Evolutionary conservation across 2,329 filamentous ascomycete genomes (phyloP), one percentile per base, ranked within the genome.

Genomic region (Calonectria pseudoturangicola): DNA sequence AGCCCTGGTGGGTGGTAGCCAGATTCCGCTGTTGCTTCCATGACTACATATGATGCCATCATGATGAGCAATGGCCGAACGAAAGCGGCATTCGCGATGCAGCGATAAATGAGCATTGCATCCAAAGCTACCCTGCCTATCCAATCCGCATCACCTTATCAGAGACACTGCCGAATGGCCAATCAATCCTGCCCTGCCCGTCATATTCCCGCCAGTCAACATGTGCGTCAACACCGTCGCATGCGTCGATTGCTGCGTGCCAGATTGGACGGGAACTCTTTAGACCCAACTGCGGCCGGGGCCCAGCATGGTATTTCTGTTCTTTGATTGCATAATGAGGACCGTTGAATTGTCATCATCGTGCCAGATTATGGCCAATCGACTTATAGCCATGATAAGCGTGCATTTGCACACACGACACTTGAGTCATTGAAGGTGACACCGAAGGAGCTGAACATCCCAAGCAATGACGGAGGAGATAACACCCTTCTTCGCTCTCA

Each of bases 41-140:
- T 21, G 9, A 27, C 58, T 43, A 39, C 50, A 2, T 67, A 58
- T 67, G 65, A 67, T 67, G 65, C 50, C 48, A 48, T 48, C 36
- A 58, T 67, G 50, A 67, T 67, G 65, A 47, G 54, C n/a, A 2
- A 9, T 18, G 21, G 21, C 9, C 21, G 8, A 60, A 9, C 10
- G 36, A 39, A 30, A 39, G 33, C 33, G 36, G 54, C 54, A 60
- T 25, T 60, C 33, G 33, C 39, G 33, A 60, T 58, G 54, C 36
- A 60, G 33, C 8, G 54, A 60, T 60, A 60, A 60, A 25, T 36
- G 25, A 41, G 12, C 54, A 41, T 27, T 41, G 21, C 54, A 43
- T 60, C 2, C 36, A 27, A 60, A 60, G 33, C 54, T 60, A 60
- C 33, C 33, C 21, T 60, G 36, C 7, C 36, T 25, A 39, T 39